Conservation (phyloP, 352 stramenopile species). For the Aphanomyces euteiches region DNA sequence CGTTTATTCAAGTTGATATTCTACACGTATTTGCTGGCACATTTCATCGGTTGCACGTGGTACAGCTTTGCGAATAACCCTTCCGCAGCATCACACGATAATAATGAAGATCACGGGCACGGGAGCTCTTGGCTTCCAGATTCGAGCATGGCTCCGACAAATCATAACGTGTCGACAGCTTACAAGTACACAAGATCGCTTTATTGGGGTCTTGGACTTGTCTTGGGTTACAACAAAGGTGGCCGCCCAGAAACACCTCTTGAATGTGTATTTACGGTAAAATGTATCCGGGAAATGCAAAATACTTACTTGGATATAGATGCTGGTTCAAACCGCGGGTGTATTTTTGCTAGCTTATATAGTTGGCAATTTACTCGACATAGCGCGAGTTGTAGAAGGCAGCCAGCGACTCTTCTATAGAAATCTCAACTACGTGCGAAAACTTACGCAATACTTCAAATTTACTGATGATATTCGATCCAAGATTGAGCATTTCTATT, state of each 20-base stretch:
- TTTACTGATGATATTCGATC: constrained; percentile 43
- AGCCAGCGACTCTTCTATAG: constrained; percentile 54
- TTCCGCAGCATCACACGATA: too few relatives aligned
- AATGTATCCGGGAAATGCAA: neutral
- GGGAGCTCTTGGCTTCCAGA: constrained; percentile 4
- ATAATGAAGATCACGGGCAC: neutral
- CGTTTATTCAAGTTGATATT: constrained; percentile 51
- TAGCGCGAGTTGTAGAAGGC: constrained; percentile 49
- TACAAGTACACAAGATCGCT: constrained; percentile 47
- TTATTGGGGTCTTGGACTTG: constrained; percentile 59
- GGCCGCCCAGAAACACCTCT: constrained; percentile 40
- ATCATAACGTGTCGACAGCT: constrained; percentile 7
- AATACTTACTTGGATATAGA: constrained; percentile 10
- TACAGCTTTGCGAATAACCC: constrained; percentile 44
- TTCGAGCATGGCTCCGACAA: constrained; percentile 14
- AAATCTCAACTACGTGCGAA: constrained; percentile 51
- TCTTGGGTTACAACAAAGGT: constrained; percentile 49
- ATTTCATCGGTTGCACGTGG: constrained; percentile 58
- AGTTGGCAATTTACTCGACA: constrained; percentile 57
- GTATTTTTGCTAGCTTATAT: constrained; percentile 53
- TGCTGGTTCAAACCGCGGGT: constrained; percentile 30
- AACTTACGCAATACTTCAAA: constrained; percentile 53
- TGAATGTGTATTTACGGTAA: constrained; percentile 49
- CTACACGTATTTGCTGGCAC: constrained; percentile 42
- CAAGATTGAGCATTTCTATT: constrained; percentile 65